Base-by-base conservation (phyloP, 73 alveolate genomes). In the Effrenium voratum region DNA sequence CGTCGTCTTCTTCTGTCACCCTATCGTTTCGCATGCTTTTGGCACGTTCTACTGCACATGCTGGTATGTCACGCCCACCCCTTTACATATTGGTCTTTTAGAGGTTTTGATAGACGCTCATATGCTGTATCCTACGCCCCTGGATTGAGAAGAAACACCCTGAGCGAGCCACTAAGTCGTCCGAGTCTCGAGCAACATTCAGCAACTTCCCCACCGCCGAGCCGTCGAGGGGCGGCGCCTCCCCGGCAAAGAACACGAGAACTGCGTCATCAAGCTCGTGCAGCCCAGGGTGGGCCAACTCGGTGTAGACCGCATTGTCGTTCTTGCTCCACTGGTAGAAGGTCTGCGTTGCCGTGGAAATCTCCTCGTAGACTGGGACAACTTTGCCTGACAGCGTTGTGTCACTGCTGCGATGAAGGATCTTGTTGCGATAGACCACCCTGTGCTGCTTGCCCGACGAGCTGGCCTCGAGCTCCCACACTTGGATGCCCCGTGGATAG, bases 281-380 rank as follows among this genome's bases (percentile, higher is more conserved):
- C n/a, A 92, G 90, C 32, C 98, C 98, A 16, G 98, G 98, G 40
- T 75, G 93, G 10, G 93, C 98, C 92, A 92, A 72, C 81, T 92
- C 98, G 19, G 98, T 92, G 79, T 92, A 92, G 79, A 79, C 66
- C 60, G 68, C 50, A 66, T 92, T 92, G 92, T 92, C 98, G 32
- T 92, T 92, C n/a, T n/a, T n/a, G 82, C 93, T 76, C 92, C 98
- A 92, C 92, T 92, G 75, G 98, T 92, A 92, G 82, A 32, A 92
- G 52, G 95, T 87, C 47, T 87, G 95, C 38, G 3, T 22, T 19
- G 43, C 40, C n/a, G 80, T 59, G 47, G 98, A 92, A 45, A 92
- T 92, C 36, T 68, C 98, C n/a, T n/a, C 36, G 46, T 92, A 92
- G 36, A 32, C 57, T 32, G 92, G 93, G 22, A 70, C 68, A 3